Percentiles rank a stretch among this genome's conserved stretches.
Conservation (phyloP, 371 early-diverging fungal species). For the Smittium culicis region DNA sequence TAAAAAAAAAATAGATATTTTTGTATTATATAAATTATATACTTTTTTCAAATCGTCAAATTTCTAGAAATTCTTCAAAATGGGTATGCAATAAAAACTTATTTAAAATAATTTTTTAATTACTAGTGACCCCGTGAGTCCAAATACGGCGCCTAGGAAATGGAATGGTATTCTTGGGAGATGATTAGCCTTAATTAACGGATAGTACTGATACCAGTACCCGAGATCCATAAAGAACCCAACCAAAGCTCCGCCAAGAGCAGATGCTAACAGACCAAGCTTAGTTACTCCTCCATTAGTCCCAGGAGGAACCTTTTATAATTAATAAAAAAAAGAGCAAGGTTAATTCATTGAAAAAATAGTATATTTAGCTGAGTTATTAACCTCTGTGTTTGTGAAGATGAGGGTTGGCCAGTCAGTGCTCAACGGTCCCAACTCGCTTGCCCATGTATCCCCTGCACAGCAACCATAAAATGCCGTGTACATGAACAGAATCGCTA, state of each 20-base stretch:
- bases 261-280: constrained; percentile 46
- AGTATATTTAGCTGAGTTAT: constrained; percentile 4
- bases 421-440: constrained; percentile 70
- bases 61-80: not conserved
- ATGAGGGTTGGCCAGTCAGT: constrained; percentile 58
- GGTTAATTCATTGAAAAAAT: not conserved
- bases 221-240: constrained; percentile 47
- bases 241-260: constrained; percentile 58
- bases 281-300: constrained; percentile 72
- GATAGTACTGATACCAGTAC: constrained; percentile 32
- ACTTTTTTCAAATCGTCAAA: too few species aligned
- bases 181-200: constrained; percentile 20
- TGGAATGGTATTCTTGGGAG: constrained; percentile 24
- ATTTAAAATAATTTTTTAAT: too few species aligned
- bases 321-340: not conserved
- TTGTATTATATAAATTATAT: too few species aligned
- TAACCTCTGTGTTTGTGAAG: constrained; percentile 37
- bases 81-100: not conserved
- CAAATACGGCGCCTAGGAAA: constrained; percentile 36
- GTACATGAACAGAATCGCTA: not conserved
- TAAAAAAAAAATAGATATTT: constrained; percentile 15
- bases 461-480: constrained; percentile 64
- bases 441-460: constrained; percentile 82
- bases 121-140: constrained; percentile 60
- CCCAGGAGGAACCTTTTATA: constrained; percentile 76